Conservation (phyloP, 2,329 filamentous ascomycete species). For the Trichoderma cornu-damae region DNA sequence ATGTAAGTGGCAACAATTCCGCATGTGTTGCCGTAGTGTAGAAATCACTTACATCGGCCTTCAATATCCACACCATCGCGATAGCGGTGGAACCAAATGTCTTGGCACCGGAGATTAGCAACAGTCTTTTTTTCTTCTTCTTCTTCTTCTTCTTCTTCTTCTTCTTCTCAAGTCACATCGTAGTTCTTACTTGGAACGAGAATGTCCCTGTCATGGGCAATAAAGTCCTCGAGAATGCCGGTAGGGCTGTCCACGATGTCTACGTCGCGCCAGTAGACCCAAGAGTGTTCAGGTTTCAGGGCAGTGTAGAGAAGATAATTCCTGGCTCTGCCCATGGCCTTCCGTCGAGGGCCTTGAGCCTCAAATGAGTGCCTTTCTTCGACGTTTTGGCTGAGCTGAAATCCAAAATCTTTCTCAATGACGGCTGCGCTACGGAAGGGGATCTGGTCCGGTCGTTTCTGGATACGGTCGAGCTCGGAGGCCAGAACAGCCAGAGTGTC, state of each 20-base stretch:
- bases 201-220: conserved; percentile 87
- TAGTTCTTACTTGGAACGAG: conserved; percentile 82
- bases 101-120: conserved; percentile 41
- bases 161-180: not conserved
- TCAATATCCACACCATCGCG: conserved; percentile 78
- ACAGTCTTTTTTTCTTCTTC: too few species aligned
- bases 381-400: conserved; percentile 69
- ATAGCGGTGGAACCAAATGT: conserved; percentile 96
- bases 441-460: conserved; percentile 71
- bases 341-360: conserved; percentile 84
- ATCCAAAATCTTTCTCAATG: conserved; percentile 86
- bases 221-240: conserved; percentile 89
- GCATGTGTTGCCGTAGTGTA: not conserved
- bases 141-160: too few species aligned
- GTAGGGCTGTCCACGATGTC: conserved; percentile 89
- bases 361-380: conserved; percentile 79
- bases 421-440: conserved; percentile 82
- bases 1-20: not conserved
- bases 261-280: conserved; percentile 98
- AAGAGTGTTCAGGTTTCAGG: conserved; percentile 88
- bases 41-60: conserved; percentile 69
- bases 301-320: conserved; percentile 86
- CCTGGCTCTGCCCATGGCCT: conserved; percentile 80
- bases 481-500: conserved; percentile 85
- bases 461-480: conserved; percentile 80